Percentiles rank a stretch among this genome's conserved stretches.
Evolutionary conservation across 805 yeast species (phyloP).

Genomic region (Kazachstania bromeliacearum): DNA sequence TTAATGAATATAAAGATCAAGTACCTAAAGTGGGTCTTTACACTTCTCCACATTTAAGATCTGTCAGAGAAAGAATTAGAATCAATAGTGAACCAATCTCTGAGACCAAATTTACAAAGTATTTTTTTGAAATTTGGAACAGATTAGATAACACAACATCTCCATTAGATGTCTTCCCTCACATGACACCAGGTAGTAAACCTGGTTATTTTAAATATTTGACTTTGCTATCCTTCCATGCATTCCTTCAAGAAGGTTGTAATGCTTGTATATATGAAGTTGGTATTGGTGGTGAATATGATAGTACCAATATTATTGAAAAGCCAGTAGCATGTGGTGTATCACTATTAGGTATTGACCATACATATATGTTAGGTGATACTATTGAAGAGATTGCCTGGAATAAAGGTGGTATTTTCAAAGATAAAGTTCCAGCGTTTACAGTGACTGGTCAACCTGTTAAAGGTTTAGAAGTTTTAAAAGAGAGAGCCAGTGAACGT

Average conservation of each 20-base stretch:
- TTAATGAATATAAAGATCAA: slow-evolving; percentile 46
- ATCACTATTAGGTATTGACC: slow-evolving; percentile 84
- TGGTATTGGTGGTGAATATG: slow-evolving; percentile 97
- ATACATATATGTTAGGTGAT: slow-evolving; percentile 73
- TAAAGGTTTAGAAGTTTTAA: slow-evolving; percentile 46
- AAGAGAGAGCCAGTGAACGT: slow-evolving; percentile 61
- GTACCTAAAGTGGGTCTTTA: slow-evolving; percentile 71
- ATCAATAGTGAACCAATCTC: slow-evolving; percentile 79
- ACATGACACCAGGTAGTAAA: slow-evolving; percentile 60
- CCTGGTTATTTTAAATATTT: slow-evolving; percentile 91
- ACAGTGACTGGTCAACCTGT: slow-evolving; percentile 51
- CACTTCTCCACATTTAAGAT: slow-evolving; percentile 90
- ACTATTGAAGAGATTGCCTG: slow-evolving; percentile 87
- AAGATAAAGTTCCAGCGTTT: slow-evolving; percentile 55
- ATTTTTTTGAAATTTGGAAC: slow-evolving; percentile 94
- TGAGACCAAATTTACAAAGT: slow-evolving; percentile 71
- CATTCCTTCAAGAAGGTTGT: slow-evolving; percentile 80
- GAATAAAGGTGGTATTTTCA: slow-evolving; percentile 94
- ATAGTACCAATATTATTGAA: slow-evolving; percentile 83
- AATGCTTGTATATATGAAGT: slow-evolving; percentile 93
- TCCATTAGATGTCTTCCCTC: slow-evolving; percentile 52
- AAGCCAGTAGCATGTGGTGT: slow-evolving; percentile 81
- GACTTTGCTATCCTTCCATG: slow-evolving; percentile 84
- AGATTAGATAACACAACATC: slow-evolving; percentile 50
- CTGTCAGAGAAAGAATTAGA: slow-evolving; percentile 85